phyloP scores from a whole-genome alignment of 352 stramenopile genomes.

The Globisporangium sylvaticum region DNA sequence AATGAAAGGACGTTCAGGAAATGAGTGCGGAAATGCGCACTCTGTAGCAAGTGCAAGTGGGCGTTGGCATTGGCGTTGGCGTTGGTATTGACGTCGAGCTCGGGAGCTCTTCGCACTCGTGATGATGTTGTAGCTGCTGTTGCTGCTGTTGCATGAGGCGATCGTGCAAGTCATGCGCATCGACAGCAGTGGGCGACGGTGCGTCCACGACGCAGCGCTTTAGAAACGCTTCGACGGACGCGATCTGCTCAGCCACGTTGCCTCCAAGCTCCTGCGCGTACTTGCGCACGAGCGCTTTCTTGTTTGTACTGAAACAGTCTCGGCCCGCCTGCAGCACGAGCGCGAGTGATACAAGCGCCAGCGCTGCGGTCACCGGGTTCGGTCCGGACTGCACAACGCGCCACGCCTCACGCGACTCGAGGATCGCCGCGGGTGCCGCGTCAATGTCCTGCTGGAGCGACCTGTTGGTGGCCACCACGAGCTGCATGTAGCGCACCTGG shows the following conservation, averaged over 20 bases:
- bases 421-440: not conserved
- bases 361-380: constrained; percentile 11
- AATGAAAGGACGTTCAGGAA: not conserved
- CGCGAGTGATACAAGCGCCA: constrained; percentile 12
- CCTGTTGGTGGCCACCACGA: constrained; percentile 11
- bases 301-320: not conserved
- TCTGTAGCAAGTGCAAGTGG: constrained; percentile 11
- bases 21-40: constrained; percentile 19
- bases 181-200: not conserved
- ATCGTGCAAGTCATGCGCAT: not conserved
- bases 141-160: not conserved
- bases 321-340: not conserved
- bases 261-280: not conserved
- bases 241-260: not conserved
- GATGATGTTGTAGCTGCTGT: not conserved
- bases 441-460: constrained; percentile 9
- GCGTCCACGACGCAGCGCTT: not conserved
- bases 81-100: too few species aligned
- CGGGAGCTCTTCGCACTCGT: not conserved
- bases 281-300: not conserved
- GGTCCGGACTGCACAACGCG: not conserved
- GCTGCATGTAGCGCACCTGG: constrained; percentile 17
- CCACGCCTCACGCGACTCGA: constrained; percentile 8
- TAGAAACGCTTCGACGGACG: constrained; percentile 5
- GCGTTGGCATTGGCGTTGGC: too few species aligned